Conservation (phyloP, 2,329 filamentous ascomycete species). For the Alternaria brassicae region DNA sequence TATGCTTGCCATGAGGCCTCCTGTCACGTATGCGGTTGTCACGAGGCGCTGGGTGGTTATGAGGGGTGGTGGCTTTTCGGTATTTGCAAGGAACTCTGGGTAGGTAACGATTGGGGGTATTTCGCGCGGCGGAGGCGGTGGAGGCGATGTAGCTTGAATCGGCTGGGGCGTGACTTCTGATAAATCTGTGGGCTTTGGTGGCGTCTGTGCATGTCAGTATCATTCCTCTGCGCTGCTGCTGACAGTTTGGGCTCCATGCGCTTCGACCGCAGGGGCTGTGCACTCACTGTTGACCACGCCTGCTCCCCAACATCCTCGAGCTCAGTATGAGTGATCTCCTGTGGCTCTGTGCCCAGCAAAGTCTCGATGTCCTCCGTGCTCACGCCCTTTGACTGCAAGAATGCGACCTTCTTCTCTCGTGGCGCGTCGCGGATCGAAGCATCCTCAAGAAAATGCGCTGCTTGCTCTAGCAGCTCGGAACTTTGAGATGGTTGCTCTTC, state of each 20-base stretch:
- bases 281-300: conserved; percentile 41
- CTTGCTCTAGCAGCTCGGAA: conserved; percentile 64
- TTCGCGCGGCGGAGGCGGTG: conserved; percentile 46
- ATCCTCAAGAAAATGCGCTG: conserved; percentile 77
- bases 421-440: conserved; percentile 73
- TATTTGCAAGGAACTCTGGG: conserved; percentile 68
- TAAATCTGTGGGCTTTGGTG: conserved; percentile 21
- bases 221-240: not conserved
- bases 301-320: conserved; percentile 33
- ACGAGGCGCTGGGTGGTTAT: conserved; percentile 64
- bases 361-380: conserved; percentile 70
- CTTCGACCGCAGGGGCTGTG: not conserved
- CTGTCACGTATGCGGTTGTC: conserved; percentile 64
- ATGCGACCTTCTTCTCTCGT: conserved; percentile 75
- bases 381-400: conserved; percentile 80
- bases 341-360: conserved; percentile 58
- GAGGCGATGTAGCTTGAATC: no score
- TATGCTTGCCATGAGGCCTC: conserved; percentile 63
- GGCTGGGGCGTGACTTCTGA: conserved; percentile 27
- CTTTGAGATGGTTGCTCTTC: conserved; percentile 12
- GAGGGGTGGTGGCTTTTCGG: conserved; percentile 65
- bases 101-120: conserved; percentile 71
- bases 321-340: conserved; percentile 21
- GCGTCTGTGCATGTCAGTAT: conserved; percentile 27
- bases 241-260: not conserved